Evolutionary conservation across 768 basidiomycete genomes (phyloP), one percentile per base, ranked within the genome.

Genomic region (Lyophyllum shimeji): DNA sequence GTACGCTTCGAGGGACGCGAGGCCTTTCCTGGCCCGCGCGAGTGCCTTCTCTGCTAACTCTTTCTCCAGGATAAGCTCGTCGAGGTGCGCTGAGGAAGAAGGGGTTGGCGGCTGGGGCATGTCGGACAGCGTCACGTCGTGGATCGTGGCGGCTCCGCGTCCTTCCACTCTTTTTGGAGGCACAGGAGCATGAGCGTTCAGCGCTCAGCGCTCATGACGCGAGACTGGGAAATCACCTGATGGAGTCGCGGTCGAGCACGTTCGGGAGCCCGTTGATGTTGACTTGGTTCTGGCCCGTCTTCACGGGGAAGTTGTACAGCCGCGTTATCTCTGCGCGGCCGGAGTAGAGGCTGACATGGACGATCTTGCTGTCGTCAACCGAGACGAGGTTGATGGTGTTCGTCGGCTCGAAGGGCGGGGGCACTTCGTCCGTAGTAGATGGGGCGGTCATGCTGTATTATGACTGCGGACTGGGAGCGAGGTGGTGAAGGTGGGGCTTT

Each of bases 241-340:
- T 56, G 13, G 69, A 71, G 5, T 71, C 67, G 4, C 60, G 44
- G 34, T 70, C 62, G 2, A 74, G 53, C 4, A 60, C 61, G 50
- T 63, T 65, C 0, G 73, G 74, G 25, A 76, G 58, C 7, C 70
- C 69, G 21, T 55, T 53, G 43, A 76, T 71, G 18, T 57, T 62
- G 37, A 75, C 63, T 25, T 71, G 65, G 52, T 72, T 76, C 34
- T 67, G 66, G 4, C 75, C 75, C 5, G 63, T 63, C 31, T 68
- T 61, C 29, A 74, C 65, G 15, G 49, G 44, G 43, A 75, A 61
- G 40, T 67, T 67, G 60, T 69, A 74, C n/a, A 65, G 54, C 7
- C 74, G 66, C 1, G 66, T 71, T 23, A 75, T 65, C 45, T 76
- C 73, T 21, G 74, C 73, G 20, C 66, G 69, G 13, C 68, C 65